Evolutionary conservation across 1,284 basidiomycete species (phyloP), one percentile per base, ranked within the genome.

Genomic region (Papiliotrema fonsecae): DNA sequence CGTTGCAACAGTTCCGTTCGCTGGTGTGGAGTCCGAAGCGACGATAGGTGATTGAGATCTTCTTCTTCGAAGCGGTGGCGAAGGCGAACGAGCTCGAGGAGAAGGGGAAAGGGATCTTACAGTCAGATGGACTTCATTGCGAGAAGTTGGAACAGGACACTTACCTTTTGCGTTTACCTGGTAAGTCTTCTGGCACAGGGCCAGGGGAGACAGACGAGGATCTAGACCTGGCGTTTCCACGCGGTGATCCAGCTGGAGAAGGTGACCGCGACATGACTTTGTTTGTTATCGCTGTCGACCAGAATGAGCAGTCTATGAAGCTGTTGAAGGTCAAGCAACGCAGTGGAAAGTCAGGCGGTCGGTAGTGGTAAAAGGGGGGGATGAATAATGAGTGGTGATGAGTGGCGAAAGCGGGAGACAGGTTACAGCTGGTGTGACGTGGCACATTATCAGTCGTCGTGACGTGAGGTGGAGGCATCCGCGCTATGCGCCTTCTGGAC

Each of bases 91-190:
- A 18, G 63, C 66, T 24, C 64, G 64, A 24, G 69, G 67, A 13
- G 56, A 54, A n/a, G 64, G 67, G 1, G 71, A 71, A 2, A 54
- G 54, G 4, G 73, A 72, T 52, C 71, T 74, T 2, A 6, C 11
- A 16, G 30, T 16, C 16, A 42, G n/a, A 16, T 19, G 35, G 34
- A 28, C 18, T 21, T 44, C 2, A 38, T 42, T n/a, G 18, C 9
- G n/a, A n/a, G n/a, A 24, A 18, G n/a, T 18, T 11, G n/a, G 18
- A 25, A 39, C 24, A 13, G 10, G 30, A 32, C 30, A 58, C 69
- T 42, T 37, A 71, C 72, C 72, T 63, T 53, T 74, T 74, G 21
- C 72, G 57, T 52, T 74, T 74, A 31, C 25, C n/a, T 16, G 42
- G 9, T 21, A 22, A 6, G 11, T 52, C 49, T 13, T 57, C 53